Evolutionary conservation across 257 asterid species (phyloP).

Genomic region (Rubia yunnanensis): DNA sequence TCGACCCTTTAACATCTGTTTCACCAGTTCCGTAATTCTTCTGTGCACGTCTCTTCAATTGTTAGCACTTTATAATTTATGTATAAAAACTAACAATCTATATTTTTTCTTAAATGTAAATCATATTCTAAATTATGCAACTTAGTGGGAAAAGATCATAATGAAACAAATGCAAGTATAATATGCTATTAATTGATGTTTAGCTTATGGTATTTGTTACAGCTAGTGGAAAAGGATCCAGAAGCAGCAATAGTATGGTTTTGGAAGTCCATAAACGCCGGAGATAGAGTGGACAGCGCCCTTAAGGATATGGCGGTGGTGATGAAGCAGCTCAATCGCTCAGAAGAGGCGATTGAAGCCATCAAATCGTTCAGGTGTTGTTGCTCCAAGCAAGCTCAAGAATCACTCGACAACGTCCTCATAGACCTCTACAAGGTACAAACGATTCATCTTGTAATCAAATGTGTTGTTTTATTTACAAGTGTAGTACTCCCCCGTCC

Average conservation of each 20-base stretch:
- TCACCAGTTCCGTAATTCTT: too few species aligned
- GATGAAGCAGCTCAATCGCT: constrained; percentile 64
- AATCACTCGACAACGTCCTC: constrained; percentile 72
- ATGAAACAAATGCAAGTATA: too few species aligned
- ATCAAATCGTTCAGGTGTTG: constrained; percentile 46
- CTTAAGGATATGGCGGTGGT: constrained; percentile 81
- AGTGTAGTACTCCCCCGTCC: too few species aligned
- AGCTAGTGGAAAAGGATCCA: constrained; percentile 64
- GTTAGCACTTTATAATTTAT: too few species aligned
- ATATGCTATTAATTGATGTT: too few species aligned
- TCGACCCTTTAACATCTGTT: too few species aligned
- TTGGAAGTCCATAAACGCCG: constrained; percentile 64
- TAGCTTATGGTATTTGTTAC: not conserved
- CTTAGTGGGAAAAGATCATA: too few species aligned
- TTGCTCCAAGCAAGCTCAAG: constrained; percentile 57
- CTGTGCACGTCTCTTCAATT: too few species aligned
- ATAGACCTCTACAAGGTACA: constrained; percentile 68
- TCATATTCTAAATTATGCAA: too few species aligned
- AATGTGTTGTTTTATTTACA: too few species aligned
- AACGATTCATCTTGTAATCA: not conserved
- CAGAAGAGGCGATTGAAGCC: constrained; percentile 73
- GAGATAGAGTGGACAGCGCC: constrained; percentile 77
- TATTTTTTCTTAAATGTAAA: too few species aligned
- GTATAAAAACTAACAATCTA: too few species aligned
- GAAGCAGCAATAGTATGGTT: constrained; percentile 66